Evolutionary conservation across 2,329 filamentous ascomycete species (phyloP).

Genomic region (Cladosporium sp.): DNA sequence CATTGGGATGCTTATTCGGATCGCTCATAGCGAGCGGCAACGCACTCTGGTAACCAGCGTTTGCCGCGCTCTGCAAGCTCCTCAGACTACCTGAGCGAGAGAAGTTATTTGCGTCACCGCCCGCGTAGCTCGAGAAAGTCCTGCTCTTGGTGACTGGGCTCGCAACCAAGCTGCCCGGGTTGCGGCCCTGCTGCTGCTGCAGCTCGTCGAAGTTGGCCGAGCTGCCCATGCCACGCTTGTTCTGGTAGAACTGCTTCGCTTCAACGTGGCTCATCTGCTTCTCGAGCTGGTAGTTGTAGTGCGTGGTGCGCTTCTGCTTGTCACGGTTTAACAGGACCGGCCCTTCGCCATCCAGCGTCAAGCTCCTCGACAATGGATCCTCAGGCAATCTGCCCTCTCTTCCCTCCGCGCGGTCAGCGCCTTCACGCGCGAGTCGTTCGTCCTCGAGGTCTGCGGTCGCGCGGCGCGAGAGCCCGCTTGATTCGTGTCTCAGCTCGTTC

Average conservation of each 20-base stretch:
- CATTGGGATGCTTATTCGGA: conserved; percentile 34
- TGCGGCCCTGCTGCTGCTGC: neutral
- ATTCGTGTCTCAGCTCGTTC: conserved; percentile 27
- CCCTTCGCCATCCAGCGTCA: conserved; percentile 26
- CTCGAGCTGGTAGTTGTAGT: conserved; percentile 90
- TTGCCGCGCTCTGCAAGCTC: conserved; percentile 40
- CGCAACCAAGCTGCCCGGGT: neutral
- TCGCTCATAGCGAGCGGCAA: conserved; percentile 39
- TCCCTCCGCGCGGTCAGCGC: neutral
- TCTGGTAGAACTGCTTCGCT: conserved; percentile 92
- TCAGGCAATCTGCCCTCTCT: conserved; percentile 18
- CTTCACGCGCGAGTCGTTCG: conserved; percentile 13
- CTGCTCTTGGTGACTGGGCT: conserved; percentile 47
- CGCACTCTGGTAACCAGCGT: conserved; percentile 33
- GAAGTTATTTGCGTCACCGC: conserved; percentile 38
- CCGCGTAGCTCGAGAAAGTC: conserved; percentile 45
- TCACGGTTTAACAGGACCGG: conserved; percentile 48
- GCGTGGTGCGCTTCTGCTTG: conserved; percentile 70
- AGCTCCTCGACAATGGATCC: conserved; percentile 21
- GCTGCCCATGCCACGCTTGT: conserved; percentile 11
- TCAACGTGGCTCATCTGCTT: conserved; percentile 93
- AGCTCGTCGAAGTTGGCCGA: conserved; percentile 8
- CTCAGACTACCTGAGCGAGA: conserved; percentile 45
- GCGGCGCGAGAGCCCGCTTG: conserved; percentile 27
- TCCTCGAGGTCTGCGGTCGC: conserved; percentile 30